Percentiles rank a stretch among this genome's conserved stretches.
Conservation (phyloP, 179 eudicot species). For the Kewa caespitosa region DNA sequence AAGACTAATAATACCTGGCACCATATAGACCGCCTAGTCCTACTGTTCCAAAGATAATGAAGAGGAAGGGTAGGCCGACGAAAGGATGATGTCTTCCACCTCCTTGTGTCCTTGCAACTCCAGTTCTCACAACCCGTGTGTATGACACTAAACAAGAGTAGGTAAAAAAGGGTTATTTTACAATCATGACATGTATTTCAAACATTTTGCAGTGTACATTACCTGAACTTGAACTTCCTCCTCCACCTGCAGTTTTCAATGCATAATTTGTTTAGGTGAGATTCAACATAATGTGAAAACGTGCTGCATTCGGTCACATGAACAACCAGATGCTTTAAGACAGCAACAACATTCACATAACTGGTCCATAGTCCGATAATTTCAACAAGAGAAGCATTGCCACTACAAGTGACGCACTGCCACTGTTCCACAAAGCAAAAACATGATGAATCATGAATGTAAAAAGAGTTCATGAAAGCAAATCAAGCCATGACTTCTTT, state of each 20-base stretch:
- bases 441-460: not conserved
- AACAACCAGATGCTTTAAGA: not conserved
- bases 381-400: too few species aligned
- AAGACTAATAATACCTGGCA: conserved; percentile 40
- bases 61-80: conserved; percentile 56
- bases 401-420: too few species aligned
- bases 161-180: not conserved
- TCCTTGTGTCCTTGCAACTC: conserved; percentile 49
- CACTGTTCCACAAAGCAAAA: too few species aligned
- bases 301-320: not conserved
- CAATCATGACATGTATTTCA: conserved; percentile 9
- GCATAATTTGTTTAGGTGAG: conserved; percentile 11
- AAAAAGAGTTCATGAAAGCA: not conserved
- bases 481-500: not conserved
- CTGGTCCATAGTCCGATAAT: not conserved
- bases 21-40: conserved; percentile 61
- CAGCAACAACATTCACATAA: not conserved
- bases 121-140: conserved; percentile 57
- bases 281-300: not conserved
- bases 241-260: conserved; percentile 32
- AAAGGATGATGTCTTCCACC: conserved; percentile 48
- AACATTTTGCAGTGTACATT: not conserved
- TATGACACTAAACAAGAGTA: conserved; percentile 22
- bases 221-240: conserved; percentile 31
- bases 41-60: conserved; percentile 53